phyloP scores from a whole-genome alignment of 2,329 filamentous ascomycete species.

The Lachnellula arida region DNA sequence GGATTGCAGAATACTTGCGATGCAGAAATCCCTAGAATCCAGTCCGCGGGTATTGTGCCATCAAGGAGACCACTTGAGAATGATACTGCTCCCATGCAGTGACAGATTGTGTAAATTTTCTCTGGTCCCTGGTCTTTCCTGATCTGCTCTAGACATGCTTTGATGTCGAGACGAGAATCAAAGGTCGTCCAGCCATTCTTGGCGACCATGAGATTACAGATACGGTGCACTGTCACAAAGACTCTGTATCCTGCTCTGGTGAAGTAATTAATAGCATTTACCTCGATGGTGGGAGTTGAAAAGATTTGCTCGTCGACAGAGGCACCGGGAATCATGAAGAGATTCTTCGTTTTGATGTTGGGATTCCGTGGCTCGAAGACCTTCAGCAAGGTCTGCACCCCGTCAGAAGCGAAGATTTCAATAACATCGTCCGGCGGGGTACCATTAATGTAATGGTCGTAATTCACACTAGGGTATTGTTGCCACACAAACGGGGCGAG shows the following conservation, averaged over 20 bases:
- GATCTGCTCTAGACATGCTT: conserved; percentile 50
- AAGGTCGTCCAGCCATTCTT: conserved; percentile 53
- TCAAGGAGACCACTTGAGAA: conserved; percentile 55
- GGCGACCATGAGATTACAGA: conserved; percentile 48
- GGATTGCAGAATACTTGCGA: conserved; percentile 63
- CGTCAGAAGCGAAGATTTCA: conserved; percentile 47
- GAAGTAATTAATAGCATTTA: conserved; percentile 61
- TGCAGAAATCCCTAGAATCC: conserved; percentile 54
- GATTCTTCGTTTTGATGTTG: conserved; percentile 39
- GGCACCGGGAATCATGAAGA: conserved; percentile 60
- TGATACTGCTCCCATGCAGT: conserved; percentile 61
- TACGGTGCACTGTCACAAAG: conserved; percentile 53
- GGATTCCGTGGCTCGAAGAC: conserved; percentile 48
- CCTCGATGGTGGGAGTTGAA: conserved; percentile 57
- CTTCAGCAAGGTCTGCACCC: conserved; percentile 48
- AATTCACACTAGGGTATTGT: conserved; percentile 46
- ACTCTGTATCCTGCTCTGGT: conserved; percentile 55
- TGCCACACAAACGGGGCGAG: conserved; percentile 50
- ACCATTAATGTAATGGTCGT: conserved; percentile 49
- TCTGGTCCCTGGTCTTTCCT: conserved; percentile 34
- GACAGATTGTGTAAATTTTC: conserved; percentile 53
- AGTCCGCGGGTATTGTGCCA: conserved; percentile 51
- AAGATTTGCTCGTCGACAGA: conserved; percentile 60
- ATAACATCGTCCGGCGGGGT: conserved; percentile 41
- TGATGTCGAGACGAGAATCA: conserved; percentile 55